These are phyloP conservation scores for Chenopodium formosanum DNA, from an alignment of 148 eudicot species.

Conservation along the genomic window DNA sequence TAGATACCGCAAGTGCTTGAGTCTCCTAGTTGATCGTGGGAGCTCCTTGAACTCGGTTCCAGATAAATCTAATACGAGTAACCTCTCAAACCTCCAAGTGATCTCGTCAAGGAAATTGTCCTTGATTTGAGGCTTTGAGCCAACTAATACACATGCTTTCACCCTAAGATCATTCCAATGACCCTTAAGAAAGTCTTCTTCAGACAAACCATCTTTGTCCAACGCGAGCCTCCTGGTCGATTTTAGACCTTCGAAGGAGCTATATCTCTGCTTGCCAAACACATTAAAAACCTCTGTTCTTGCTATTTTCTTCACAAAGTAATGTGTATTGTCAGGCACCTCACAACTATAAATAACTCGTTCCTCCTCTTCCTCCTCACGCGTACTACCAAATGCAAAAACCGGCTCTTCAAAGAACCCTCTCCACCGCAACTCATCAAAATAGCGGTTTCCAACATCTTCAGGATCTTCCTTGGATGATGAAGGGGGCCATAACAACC, in stretches of 20 bases:
- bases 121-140: background rate
- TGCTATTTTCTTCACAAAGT: background rate
- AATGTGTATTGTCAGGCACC: background rate
- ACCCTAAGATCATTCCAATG: background rate
- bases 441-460: slow-evolving; percentile 6
- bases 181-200: background rate
- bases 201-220: background rate
- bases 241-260: background rate
- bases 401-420: background rate
- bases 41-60: background rate
- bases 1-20: background rate
- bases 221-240: background rate
- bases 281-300: background rate
- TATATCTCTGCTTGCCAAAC: background rate
- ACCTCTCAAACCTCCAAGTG: background rate
- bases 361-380: background rate
- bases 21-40: background rate
- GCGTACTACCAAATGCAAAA: background rate
- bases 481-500: background rate
- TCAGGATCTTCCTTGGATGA: background rate
- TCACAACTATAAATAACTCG: background rate
- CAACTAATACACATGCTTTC: background rate
- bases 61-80: background rate
- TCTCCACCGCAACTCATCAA: background rate
- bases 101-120: background rate